Evolutionary conservation across 202 grass and related monocot genomes (phyloP), one percentile per base, ranked within the genome.

Genomic region (Hordeum pubiflorum): DNA sequence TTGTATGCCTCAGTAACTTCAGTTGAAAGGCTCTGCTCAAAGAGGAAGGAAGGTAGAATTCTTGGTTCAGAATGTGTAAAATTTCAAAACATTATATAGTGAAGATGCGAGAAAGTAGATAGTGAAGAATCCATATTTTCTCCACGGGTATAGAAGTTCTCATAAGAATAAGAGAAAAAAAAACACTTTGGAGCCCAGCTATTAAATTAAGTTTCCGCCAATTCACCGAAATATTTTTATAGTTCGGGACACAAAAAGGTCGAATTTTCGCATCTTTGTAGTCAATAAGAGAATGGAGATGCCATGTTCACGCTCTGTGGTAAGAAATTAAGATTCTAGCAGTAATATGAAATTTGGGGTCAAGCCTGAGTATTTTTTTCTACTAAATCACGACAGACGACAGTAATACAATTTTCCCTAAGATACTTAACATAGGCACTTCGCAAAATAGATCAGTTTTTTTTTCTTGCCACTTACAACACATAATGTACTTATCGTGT

Each of bases 1-100:
- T 94, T 93, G 88, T 92, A 97, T 18, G 95, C 92, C 62, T 94
- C 86, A 2, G 88, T 68, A 86, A 97, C 84, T 88, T 90, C 90
- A 84, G 76, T 79, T 84, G 90, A 90, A 86, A 97, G 77, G 81
- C 66, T 68, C 95, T 97, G 87, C 10, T 36, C 75, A 81, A 85
- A 84, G 77, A 15, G 11, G 55, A 64, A 81, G 37, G 31, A 65
- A 64, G 8, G 15, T 59, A 31, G 39, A 68, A 56, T 38, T 58
- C 43, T 77, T 81, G 8, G 41, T 78, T 72, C 57, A 82, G 66
- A 72, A 89, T 34, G 22, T 61, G 56, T 76, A 66, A 75, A 81
- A 38, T 69, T 12, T 60, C 37, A 22, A 23, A 23, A 34, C 40
- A 52, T 65, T 46, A 22, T 38, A 55, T 32, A 50, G 15, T 65